Evolutionary conservation across 441 rosid genomes (phyloP), one percentile per base, ranked within the genome.

Genomic region (Metrosideros polymorpha): DNA sequence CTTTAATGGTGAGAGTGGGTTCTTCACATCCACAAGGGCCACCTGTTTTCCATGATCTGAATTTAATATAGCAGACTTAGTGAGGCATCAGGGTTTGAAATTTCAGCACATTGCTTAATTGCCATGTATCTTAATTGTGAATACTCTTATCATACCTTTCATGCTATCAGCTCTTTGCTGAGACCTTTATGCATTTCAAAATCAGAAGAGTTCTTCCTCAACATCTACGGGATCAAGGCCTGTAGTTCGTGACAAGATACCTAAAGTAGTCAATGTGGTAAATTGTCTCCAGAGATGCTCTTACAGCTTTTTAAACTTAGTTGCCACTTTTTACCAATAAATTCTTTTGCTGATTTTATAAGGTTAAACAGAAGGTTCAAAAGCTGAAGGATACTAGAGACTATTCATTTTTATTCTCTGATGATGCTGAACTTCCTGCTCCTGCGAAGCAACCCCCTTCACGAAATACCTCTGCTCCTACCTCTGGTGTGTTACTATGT

Each of bases 361-460:
- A 95, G 98, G 53, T 90, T 87, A 89, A 91, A 85, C 90, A 83
- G 55, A 95, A 94, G 91, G 98, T 91, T 85, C 93, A 95, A 87
- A 91, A 92, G 84, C 92, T 95, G 14, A 96, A 94, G 91, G 93
- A 89, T 84, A 91, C 95, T 4, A 92, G 99, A 91, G 99, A 98
- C 89, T 98, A 98, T 90, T 95, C 98, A 25, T 98, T 97, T 86
- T 92, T 98, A 66, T 90, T 94, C 42, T 91, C 97, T 17, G 97
- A 98, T 86, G 98, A 95, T 87, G 95, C 92, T 19, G 93, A 92
- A 82, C 91, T 91, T 85, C 96, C 96, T 86, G 94, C 91, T 87
- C 89, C 95, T 76, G 84, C 91, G 30, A 94, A 89, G 89, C 93
- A 89, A 30, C 88, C 94, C 86, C 87, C 89, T 18, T 85, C 92